A percentile compares a stretch with the other conserved stretches of the same genome.
Conservation (phyloP, 257 asterid genomes). For the Galeopsis tetrahit region DNA sequence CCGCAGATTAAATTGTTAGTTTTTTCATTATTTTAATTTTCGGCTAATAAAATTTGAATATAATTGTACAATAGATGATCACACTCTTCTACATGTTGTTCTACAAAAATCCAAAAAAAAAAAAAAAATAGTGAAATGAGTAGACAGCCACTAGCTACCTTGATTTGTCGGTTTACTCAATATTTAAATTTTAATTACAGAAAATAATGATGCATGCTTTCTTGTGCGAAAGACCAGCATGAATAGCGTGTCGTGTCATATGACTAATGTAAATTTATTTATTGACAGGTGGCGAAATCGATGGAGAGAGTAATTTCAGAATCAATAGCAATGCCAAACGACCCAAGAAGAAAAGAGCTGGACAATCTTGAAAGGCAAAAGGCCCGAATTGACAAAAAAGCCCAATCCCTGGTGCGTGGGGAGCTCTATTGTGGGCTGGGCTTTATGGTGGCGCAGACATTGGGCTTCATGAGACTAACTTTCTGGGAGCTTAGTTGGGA, state of each 20-base stretch:
- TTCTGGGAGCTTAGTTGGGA: slow-evolving; percentile 97
- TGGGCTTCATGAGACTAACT: slow-evolving; percentile 93
- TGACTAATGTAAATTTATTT: too few species aligned
- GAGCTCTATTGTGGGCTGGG: slow-evolving; percentile 83
- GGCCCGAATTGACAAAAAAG: slow-evolving; percentile 60
- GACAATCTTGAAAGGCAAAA: slow-evolving; percentile 57
- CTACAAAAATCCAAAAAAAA: background rate
- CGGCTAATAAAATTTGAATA: too few species aligned
- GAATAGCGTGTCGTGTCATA: too few species aligned
- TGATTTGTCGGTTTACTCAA: slow-evolving; percentile 29
- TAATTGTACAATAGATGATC: background rate
- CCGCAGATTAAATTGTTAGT: too few species aligned
- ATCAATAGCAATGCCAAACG: slow-evolving; percentile 65
- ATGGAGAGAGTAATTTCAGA: slow-evolving; percentile 60
- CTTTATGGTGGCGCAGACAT: slow-evolving; percentile 60
- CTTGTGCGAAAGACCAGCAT: background rate
- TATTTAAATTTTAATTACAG: background rate
- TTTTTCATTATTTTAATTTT: too few species aligned
- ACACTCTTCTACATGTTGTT: background rate
- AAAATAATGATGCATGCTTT: slow-evolving; percentile 22
- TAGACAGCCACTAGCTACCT: background rate
- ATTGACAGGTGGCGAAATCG: slow-evolving; percentile 69
- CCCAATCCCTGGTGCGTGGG: slow-evolving; percentile 58
- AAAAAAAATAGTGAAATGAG: slow-evolving; percentile 5
- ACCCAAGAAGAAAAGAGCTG: slow-evolving; percentile 70